Evolutionary conservation across 306 rosid genomes (phyloP).

Genomic region (Cucurbita pepo): DNA sequence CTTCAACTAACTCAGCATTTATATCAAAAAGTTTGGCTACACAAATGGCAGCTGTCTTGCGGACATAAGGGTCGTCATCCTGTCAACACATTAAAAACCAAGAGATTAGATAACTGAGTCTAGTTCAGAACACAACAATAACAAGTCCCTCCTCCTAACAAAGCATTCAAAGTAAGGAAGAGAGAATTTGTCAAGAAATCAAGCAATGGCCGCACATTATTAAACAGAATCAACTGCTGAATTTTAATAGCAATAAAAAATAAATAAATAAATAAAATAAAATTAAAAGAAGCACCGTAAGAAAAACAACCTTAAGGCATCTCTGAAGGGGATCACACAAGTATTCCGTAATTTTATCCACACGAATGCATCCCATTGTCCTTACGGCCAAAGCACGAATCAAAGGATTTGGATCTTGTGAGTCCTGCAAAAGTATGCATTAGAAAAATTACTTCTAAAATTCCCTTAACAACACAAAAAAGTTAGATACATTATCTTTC

Average conservation of each 20-base stretch:
- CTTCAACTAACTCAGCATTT: constrained; percentile 96
- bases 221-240: background rate
- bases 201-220: background rate
- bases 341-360: constrained; percentile 95
- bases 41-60: constrained; percentile 98
- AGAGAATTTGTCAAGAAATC: background rate
- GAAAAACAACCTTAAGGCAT: constrained; percentile 71
- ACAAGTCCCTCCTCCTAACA: background rate
- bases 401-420: constrained; percentile 96
- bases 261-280: background rate
- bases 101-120: background rate
- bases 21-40: constrained; percentile 98
- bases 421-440: constrained; percentile 50
- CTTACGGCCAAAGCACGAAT: constrained; percentile 97
- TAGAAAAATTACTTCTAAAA: background rate
- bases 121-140: constrained; percentile 1
- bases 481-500: background rate
- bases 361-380: constrained; percentile 99
- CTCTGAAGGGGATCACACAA: constrained; percentile 99
- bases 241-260: background rate
- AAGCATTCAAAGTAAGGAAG: background rate
- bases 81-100: constrained; percentile 22
- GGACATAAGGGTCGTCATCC: constrained; percentile 99
- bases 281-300: background rate
- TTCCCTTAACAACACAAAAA: background rate